Conservation (phyloP, 306 rosid species). For the Prosopis cineraria region DNA sequence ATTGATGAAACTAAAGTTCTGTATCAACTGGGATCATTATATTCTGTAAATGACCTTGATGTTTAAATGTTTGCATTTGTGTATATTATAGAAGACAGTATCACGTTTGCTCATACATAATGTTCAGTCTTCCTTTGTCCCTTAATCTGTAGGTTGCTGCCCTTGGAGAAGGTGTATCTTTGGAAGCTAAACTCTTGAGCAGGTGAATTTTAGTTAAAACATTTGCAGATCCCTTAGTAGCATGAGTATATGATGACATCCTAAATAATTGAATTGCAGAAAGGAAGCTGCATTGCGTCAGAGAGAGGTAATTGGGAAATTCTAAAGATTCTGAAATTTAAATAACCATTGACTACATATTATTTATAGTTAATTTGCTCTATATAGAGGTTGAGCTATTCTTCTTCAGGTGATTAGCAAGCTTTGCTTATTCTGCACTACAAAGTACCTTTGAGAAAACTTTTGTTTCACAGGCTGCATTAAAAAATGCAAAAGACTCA, state of each 20-base stretch:
- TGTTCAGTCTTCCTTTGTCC: constrained; percentile 31
- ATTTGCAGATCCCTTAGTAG: constrained; percentile 33
- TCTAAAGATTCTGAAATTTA: constrained; percentile 26
- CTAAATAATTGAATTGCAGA: constrained; percentile 53
- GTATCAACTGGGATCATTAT: neutral
- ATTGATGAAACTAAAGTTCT: neutral
- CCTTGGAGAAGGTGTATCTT: constrained; percentile 91
- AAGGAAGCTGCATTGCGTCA: constrained; percentile 90
- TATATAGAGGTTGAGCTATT: constrained; percentile 24
- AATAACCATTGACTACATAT: constrained; percentile 23
- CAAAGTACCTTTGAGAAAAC: constrained; percentile 19
- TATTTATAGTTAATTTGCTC: constrained; percentile 23
- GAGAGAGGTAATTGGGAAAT: constrained; percentile 72
- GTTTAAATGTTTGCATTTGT: constrained; percentile 20
- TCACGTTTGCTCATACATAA: constrained; percentile 17
- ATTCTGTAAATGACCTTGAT: constrained; percentile 14
- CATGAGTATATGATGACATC: constrained; percentile 33
- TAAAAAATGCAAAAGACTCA: constrained; percentile 73
- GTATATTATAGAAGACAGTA: neutral
- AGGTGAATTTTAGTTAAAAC: constrained; percentile 57
- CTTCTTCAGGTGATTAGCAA: constrained; percentile 24
- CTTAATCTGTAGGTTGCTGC: constrained; percentile 74
- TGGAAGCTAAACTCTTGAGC: constrained; percentile 99
- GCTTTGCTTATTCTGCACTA: constrained; percentile 24
- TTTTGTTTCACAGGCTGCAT: constrained; percentile 70